These are phyloP conservation scores for Epichloe glyceriae DNA, from an alignment of 2,329 filamentous ascomycete species.

Conservation along the genomic window DNA sequence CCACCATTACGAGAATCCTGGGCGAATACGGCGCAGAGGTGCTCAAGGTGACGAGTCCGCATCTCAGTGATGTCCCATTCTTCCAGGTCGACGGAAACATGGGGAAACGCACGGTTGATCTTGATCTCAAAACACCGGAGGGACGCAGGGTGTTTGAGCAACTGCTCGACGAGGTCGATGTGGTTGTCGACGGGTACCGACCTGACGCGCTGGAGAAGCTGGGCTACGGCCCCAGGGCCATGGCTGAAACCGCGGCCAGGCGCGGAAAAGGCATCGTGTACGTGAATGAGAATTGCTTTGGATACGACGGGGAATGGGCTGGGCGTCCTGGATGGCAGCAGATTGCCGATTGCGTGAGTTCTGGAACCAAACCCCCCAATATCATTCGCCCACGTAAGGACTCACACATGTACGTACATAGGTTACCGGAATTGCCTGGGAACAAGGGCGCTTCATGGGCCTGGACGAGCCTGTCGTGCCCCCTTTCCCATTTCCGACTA, in stretches of 20 bases:
- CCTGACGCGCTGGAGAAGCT: conserved; percentile 50
- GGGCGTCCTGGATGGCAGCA: conserved; percentile 57
- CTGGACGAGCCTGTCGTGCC: conserved; percentile 51
- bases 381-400: no score
- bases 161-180: conserved; percentile 48
- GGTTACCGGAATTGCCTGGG: conserved; percentile 45
- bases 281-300: conserved; percentile 61
- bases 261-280: conserved; percentile 53
- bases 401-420: conserved; percentile 11
- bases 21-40: conserved; percentile 67
- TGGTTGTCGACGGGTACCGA: conserved; percentile 55
- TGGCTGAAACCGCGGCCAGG: conserved; percentile 37
- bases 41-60: conserved; percentile 55
- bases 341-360: conserved; percentile 47
- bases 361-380: no score
- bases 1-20: conserved; percentile 56
- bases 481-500: conserved; percentile 54
- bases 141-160: conserved; percentile 44
- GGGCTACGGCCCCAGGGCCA: conserved; percentile 46
- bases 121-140: conserved; percentile 45
- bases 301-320: conserved; percentile 46
- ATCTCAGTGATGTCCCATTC: conserved; percentile 57
- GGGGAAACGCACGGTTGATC: conserved; percentile 52
- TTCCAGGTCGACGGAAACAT: conserved; percentile 63
- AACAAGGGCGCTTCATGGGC: conserved; percentile 50